These are phyloP conservation scores for Parathielavia hyrcaniae DNA, from an alignment of 495 filamentous ascomycete species.

Conservation along the genomic window DNA sequence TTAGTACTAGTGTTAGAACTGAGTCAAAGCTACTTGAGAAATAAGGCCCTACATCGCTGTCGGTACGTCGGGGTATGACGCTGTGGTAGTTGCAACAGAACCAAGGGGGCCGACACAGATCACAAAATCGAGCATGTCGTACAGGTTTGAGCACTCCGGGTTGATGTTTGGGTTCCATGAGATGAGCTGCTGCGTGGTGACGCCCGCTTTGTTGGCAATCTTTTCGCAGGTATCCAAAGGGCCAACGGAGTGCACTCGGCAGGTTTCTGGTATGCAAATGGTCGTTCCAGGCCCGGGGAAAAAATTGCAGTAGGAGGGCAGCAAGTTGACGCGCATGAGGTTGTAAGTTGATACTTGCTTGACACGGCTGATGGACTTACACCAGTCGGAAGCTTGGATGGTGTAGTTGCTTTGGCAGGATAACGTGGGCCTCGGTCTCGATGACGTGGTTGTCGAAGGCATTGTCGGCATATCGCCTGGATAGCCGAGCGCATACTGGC, in stretches of 20 bases:
- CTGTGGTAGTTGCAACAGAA: no score
- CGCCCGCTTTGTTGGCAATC: background rate
- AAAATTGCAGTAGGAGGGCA: background rate
- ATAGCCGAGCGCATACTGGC: background rate
- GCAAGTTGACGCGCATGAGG: constrained; percentile 1
- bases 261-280: background rate
- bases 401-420: background rate
- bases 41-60: no score
- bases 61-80: no score
- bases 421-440: background rate
- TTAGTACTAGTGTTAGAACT: no score
- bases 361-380: background rate
- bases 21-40: no score
- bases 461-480: background rate
- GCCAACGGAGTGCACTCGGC: background rate
- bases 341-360: constrained; percentile 1
- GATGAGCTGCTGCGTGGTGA: background rate
- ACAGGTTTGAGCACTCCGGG: no score
- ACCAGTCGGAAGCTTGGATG: background rate
- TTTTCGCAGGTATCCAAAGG: background rate
- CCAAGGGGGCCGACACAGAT: no score
- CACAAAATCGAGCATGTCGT: no score
- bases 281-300: background rate
- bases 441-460: background rate
- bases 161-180: background rate